Conservation (phyloP, 164 flowering plant genomes). For the Santalum album region DNA sequence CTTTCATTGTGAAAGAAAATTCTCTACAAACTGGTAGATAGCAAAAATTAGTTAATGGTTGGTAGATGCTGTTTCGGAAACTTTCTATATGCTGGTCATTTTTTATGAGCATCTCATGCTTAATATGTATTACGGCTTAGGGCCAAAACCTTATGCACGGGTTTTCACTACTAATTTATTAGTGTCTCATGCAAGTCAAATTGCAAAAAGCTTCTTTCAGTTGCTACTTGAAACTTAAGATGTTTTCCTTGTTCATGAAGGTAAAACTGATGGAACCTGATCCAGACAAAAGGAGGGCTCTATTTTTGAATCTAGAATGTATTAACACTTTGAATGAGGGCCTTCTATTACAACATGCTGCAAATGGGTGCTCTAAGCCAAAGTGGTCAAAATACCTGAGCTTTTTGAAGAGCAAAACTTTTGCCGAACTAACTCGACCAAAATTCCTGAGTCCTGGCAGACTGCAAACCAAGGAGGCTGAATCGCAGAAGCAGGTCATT, state of each 20-base stretch:
- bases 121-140: not conserved
- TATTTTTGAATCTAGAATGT: constrained; percentile 76
- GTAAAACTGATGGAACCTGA: constrained; percentile 60
- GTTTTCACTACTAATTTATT: not conserved
- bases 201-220: not conserved
- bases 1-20: no score
- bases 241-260: constrained; percentile 26
- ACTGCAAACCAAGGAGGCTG: constrained; percentile 21
- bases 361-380: constrained; percentile 80
- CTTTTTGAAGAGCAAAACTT: constrained; percentile 77
- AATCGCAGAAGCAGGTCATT: constrained; percentile 14
- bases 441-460: constrained; percentile 36
- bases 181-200: not conserved
- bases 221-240: not conserved
- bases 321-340: constrained; percentile 88
- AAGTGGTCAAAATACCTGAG: constrained; percentile 86
- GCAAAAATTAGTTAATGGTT: no score
- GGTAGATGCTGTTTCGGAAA: no score
- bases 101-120: not conserved
- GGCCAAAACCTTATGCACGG: no score
- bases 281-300: constrained; percentile 48
- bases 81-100: not conserved
- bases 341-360: constrained; percentile 64
- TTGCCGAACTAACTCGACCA: constrained; percentile 67
- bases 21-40: no score